Percentiles rank a stretch among this genome's conserved stretches.
phyloP scores from a whole-genome alignment of 2,329 filamentous ascomycete genomes.

The Pseudogymnoascus sp. region DNA sequence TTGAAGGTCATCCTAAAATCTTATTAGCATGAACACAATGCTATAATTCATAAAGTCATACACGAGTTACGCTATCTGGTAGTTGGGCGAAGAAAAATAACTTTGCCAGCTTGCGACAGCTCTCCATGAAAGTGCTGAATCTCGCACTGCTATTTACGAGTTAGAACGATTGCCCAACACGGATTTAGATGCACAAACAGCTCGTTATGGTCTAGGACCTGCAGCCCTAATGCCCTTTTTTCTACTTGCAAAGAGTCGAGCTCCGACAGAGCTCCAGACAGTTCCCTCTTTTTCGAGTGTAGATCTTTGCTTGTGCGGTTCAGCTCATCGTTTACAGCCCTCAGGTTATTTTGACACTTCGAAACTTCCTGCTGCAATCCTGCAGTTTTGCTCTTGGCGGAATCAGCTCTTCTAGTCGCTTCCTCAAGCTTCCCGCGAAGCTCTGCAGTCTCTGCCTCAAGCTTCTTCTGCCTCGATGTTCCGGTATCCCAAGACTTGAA shows the following conservation, averaged over 20 bases:
- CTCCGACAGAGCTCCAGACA: not conserved
- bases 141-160: conserved; percentile 2
- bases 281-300: not conserved
- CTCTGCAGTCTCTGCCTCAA: not conserved
- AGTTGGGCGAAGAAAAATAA: conserved; percentile 11
- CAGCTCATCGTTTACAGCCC: not conserved
- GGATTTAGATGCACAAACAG: not conserved
- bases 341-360: not conserved
- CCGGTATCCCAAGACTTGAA: not conserved
- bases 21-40: not conserved
- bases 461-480: not conserved
- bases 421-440: not conserved
- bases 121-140: conserved; percentile 3
- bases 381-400: not conserved
- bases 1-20: not conserved
- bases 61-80: conserved; percentile 3
- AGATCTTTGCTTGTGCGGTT: not conserved
- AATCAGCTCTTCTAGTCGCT: not conserved
- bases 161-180: not conserved
- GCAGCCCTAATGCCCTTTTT: not conserved
- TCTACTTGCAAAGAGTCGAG: not conserved
- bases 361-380: not conserved
- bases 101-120: conserved; percentile 10
- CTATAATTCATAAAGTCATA: not conserved
- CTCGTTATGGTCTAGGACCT: not conserved